phyloP scores from a whole-genome alignment of 2,329 filamentous ascomycete species.

The Aspergillus sp. region DNA sequence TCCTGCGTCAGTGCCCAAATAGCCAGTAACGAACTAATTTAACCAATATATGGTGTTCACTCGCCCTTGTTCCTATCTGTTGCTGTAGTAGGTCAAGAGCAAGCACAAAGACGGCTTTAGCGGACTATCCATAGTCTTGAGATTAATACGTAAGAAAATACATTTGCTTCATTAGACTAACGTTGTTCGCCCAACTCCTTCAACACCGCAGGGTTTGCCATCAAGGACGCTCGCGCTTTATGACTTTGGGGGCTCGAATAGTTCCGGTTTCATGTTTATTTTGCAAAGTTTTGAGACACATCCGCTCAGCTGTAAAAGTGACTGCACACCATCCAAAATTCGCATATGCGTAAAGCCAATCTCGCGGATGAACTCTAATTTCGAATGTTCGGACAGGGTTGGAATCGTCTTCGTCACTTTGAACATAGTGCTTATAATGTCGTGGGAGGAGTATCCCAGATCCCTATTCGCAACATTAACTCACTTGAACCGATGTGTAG shows the following conservation, averaged over 20 bases:
- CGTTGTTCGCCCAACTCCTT: slow-evolving; percentile 12
- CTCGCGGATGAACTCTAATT: slow-evolving; percentile 96
- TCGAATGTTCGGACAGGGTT: slow-evolving; percentile 87
- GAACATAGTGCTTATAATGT: slow-evolving; percentile 99
- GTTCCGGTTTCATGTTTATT: slow-evolving; percentile 92
- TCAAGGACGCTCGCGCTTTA: slow-evolving; percentile 16
- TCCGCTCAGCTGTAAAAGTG: slow-evolving; percentile 86
- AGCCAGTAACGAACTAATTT: background rate
- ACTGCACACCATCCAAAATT: slow-evolving; percentile 96
- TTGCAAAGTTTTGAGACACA: slow-evolving; percentile 89
- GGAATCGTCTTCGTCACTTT: slow-evolving; percentile 95
- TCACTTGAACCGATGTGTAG: background rate
- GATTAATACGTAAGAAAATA: background rate
- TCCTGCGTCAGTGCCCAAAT: slow-evolving; percentile 12
- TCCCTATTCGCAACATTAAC: slow-evolving; percentile 48
- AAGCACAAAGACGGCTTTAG: no score
- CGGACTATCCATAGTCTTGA: no score
- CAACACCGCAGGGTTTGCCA: slow-evolving; percentile 21
- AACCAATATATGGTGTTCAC: background rate
- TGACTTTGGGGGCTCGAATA: slow-evolving; percentile 58
- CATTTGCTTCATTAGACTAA: background rate
- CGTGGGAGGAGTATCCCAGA: slow-evolving; percentile 95
- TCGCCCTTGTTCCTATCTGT: background rate
- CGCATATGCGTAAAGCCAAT: slow-evolving; percentile 99
- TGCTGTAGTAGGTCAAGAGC: no score